Base-by-base conservation (phyloP, 768 basidiomycete genomes). In the Epithele typhae region DNA sequence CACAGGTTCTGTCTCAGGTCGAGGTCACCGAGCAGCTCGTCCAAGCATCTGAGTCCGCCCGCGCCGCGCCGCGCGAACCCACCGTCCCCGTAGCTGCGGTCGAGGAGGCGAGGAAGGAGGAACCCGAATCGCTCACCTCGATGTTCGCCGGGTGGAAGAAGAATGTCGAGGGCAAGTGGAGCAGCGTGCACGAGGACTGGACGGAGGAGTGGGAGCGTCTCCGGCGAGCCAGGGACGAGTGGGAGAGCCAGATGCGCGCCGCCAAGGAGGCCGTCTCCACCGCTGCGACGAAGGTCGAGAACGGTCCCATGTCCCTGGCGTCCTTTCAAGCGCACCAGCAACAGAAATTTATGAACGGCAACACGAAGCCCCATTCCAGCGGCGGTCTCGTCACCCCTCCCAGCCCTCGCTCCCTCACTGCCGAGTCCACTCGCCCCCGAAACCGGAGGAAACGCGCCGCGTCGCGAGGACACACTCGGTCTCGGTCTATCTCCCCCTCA, bases 111-210 rank as follows among this genome's bases (percentile, higher is more conserved):
- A 57, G 59, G 17, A 65, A 63, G 14, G 45, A 66, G 30, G 74
- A 78, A 44, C 70, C 67, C 11, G 77, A 78, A 25, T 73, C 74
- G 0, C 62, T 83, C 33, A 77, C 73, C 11, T 67, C 70, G 18
- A 73, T 83, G 61, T 67, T 86, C 24, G 66, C 70, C 17, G 79
- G 82, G 34, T 93, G 90, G 88, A 86, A 84, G 62, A 81, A 79
- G 58, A 71, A 69, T 10, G 80, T 93, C 19, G 91, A 93, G 56
- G 85, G 82, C 8, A 79, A 83, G 40, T 93, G 90, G 90, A 76
- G 70, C 27, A 68, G 65, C 23, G 82, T 93, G 25, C 79, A 84
- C 56, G 84, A 89, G 54, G 86, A 87, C 45, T 96, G 92, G 92
- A 75, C 74, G 2, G 71, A 77, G 30, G 93, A 96, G 64, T 73